A percentile compares a stretch with the other conserved stretches of the same genome.
Conservation (phyloP, 805 yeast species). For the Schwanniomyces vanrijiae region DNA sequence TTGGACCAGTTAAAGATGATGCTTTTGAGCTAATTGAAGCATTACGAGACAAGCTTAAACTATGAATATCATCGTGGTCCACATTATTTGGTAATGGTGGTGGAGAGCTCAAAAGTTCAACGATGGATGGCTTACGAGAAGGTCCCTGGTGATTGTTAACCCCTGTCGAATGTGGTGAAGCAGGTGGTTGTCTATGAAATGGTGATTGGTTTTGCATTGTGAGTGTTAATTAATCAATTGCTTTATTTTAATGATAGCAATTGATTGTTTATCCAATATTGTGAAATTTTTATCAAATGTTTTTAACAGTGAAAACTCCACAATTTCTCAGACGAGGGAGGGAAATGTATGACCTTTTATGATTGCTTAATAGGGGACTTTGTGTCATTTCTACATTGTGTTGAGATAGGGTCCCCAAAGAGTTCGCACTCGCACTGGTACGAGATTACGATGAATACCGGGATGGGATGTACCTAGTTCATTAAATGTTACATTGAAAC, state of each 20-base stretch:
- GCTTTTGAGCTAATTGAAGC: slow-evolving; percentile 28
- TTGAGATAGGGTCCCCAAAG: neutral
- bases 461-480: no score
- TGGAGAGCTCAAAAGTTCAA: slow-evolving; percentile 72
- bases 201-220: slow-evolving; percentile 13
- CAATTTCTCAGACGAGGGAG: neutral
- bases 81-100: slow-evolving; percentile 57
- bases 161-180: slow-evolving; percentile 10
- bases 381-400: neutral
- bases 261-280: neutral
- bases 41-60: slow-evolving; percentile 39
- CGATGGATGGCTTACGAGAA: slow-evolving; percentile 63
- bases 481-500: no score
- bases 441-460: neutral
- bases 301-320: neutral
- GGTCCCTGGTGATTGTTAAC: slow-evolving; percentile 12
- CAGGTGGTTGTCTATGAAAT: slow-evolving; percentile 17
- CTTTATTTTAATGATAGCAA: neutral
- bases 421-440: neutral
- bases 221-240: slow-evolving; percentile 2
- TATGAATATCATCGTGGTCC: slow-evolving; percentile 36
- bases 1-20: slow-evolving; percentile 14
- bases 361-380: slow-evolving; percentile 3
- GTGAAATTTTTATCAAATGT: neutral
- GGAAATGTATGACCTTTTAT: slow-evolving; percentile 7